Conservation (phyloP, 2,329 filamentous ascomycete species). For the Pochonia chlamydosporia region DNA sequence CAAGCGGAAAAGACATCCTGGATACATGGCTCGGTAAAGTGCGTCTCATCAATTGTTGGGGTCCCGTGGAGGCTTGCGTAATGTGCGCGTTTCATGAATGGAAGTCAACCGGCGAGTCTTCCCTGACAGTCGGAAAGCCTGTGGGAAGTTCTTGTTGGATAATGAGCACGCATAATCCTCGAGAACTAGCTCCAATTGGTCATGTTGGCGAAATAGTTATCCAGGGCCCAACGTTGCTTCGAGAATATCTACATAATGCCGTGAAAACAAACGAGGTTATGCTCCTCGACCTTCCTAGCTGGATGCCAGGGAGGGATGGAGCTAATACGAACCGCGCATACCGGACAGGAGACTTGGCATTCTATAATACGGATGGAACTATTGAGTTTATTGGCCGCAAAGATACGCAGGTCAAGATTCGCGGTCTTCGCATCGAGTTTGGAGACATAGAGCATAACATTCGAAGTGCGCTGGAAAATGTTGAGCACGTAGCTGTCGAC, state of each 20-base stretch:
- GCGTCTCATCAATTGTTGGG: not conserved
- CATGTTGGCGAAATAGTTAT: slow-evolving; percentile 27
- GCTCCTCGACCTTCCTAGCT: slow-evolving; percentile 9
- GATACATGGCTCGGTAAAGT: not conserved
- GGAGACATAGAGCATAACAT: slow-evolving; percentile 22
- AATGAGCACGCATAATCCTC: slow-evolving; percentile 13
- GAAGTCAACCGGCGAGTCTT: slow-evolving; percentile 28
- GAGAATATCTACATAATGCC: slow-evolving; percentile 39
- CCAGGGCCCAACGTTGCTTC: slow-evolving; percentile 39
- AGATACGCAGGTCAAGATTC: slow-evolving; percentile 26
- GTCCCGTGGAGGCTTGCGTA: slow-evolving; percentile 23
- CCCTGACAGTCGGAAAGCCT: slow-evolving; percentile 15
- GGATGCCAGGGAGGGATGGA: no score
- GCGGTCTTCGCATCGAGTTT: slow-evolving; percentile 26
- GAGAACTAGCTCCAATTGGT: slow-evolving; percentile 18
- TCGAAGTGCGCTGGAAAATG: no score
- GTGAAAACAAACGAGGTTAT: slow-evolving; percentile 22
- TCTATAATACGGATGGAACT: slow-evolving; percentile 18
- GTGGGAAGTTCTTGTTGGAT: slow-evolving; percentile 16
- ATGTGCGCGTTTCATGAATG: slow-evolving; percentile 23
- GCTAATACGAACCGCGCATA: not conserved
- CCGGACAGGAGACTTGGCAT: not conserved
- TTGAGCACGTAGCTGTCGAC: no score
- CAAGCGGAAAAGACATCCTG: not conserved
- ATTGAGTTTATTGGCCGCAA: slow-evolving; percentile 20